A percentile compares a stretch with the other conserved stretches of the same genome.
These are phyloP conservation scores for Beauveria varroae DNA, from an alignment of 2,329 filamentous ascomycete species.

Conservation along the genomic window DNA sequence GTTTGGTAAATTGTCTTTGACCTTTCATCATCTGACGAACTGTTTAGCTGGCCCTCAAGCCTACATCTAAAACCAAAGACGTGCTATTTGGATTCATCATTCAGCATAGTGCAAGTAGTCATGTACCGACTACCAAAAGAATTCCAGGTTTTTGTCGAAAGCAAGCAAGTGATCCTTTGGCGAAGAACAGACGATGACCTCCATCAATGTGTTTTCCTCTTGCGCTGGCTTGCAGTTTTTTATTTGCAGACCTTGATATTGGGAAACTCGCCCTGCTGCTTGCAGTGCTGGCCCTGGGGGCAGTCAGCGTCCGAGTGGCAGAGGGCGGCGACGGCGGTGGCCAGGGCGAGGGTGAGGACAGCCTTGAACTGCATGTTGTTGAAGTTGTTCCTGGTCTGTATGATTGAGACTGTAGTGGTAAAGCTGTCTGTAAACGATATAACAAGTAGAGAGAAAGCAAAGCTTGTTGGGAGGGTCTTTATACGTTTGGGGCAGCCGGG, in stretches of 20 bases:
- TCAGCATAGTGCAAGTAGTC: background rate
- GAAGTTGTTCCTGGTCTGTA: background rate
- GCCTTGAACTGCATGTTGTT: conserved; percentile 2
- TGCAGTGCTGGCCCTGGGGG: conserved; percentile 9
- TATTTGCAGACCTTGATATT: conserved; percentile 12
- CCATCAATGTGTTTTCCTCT: background rate
- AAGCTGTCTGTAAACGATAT: too few relatives aligned
- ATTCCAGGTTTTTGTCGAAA: background rate
- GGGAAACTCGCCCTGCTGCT: conserved; percentile 13
- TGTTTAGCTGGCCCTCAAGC: too few relatives aligned
- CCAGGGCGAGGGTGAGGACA: conserved; percentile 5
- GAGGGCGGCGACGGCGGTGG: background rate
- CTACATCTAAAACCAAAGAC: too few relatives aligned
- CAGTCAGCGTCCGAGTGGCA: conserved; percentile 11
- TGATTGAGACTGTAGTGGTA: too few relatives aligned
- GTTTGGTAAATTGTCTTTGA: background rate
- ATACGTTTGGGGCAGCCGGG: too few relatives aligned
- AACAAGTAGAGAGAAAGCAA: background rate
- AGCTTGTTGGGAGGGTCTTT: background rate
- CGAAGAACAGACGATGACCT: background rate
- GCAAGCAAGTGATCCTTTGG: background rate
- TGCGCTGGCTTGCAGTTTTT: background rate
- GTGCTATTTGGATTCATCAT: background rate
- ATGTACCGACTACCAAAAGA: too few relatives aligned
- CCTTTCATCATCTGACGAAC: too few relatives aligned